These are phyloP conservation scores for Stentor roeselii DNA, from an alignment of 73 alveolate genomes.

Conservation along the genomic window DNA sequence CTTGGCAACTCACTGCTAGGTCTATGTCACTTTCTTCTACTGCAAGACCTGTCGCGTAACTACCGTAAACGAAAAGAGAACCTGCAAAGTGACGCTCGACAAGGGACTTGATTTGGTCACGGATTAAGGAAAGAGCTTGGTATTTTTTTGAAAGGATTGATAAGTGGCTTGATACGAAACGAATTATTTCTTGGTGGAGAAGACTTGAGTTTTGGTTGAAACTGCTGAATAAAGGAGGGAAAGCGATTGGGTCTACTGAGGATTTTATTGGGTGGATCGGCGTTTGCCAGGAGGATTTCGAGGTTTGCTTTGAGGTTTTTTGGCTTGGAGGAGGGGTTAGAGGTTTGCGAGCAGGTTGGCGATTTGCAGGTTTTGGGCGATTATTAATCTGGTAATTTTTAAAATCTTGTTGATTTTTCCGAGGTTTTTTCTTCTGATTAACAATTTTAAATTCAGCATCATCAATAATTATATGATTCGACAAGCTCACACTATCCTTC, in stretches of 20 bases:
- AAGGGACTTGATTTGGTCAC: no score
- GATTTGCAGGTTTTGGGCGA: no score
- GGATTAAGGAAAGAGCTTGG: not conserved
- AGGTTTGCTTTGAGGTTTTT: not conserved
- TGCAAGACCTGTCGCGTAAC: not conserved
- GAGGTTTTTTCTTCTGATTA: not conserved
- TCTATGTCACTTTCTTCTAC: constrained; percentile 7
- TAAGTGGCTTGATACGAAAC: not conserved
- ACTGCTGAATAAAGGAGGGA: not conserved
- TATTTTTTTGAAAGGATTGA: not conserved
- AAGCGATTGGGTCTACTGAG: not conserved
- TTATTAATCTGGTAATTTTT: no score
- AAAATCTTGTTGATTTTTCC: not conserved
- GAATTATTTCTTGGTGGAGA: constrained; percentile 7
- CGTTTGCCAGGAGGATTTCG: not conserved
- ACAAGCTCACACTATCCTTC: no score
- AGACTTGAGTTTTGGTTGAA: not conserved
- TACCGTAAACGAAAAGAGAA: not conserved
- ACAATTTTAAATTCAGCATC: not conserved
- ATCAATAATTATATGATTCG: no score
- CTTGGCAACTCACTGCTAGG: not conserved
- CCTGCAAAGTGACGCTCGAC: not conserved
- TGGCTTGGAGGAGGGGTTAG: no score
- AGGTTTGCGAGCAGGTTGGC: no score
- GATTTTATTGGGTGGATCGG: not conserved